Evolutionary conservation across 1,284 basidiomycete species (phyloP).

Genomic region (Stereum hirsutum): DNA sequence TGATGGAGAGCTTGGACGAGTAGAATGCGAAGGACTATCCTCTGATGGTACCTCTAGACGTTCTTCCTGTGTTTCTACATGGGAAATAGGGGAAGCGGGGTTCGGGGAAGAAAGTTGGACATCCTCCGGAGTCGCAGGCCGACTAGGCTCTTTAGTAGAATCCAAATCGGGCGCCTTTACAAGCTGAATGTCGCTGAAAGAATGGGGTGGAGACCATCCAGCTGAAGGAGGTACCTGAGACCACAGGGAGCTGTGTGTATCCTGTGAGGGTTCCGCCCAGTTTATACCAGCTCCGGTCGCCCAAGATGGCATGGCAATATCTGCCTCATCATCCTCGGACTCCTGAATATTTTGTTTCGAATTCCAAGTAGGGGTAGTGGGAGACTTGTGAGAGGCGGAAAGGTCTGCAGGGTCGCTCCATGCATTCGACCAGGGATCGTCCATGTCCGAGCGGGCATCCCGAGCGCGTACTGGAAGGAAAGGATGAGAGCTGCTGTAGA

Average conservation of each 20-base stretch:
- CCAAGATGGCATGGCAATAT: conserved; percentile 46
- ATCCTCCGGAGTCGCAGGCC: conserved; percentile 5
- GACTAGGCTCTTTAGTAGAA: conserved; percentile 3
- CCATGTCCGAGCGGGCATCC: conserved; percentile 28
- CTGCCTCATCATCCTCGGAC: conserved; percentile 36
- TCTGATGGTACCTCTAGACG: background rate
- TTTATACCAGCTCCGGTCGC: conserved; percentile 30
- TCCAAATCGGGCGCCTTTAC: conserved; percentile 16
- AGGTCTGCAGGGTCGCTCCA: conserved; percentile 36
- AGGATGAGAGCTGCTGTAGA: background rate
- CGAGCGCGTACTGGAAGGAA: background rate
- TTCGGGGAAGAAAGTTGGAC: background rate
- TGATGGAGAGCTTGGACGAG: conserved; percentile 3
- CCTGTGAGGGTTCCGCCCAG: conserved; percentile 41
- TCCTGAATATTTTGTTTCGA: conserved; percentile 10
- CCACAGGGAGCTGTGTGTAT: conserved; percentile 18
- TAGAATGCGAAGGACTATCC: conserved; percentile 1
- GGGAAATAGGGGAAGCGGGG: background rate
- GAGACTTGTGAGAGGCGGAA: conserved; percentile 12
- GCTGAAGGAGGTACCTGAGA: conserved; percentile 3
- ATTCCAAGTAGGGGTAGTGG: conserved; percentile 8
- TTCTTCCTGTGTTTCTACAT: background rate
- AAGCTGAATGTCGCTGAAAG: conserved; percentile 29
- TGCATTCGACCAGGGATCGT: conserved; percentile 61
- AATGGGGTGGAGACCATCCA: conserved; percentile 10